phyloP scores from a whole-genome alignment of 306 rosid species.

The Malus orientalis region DNA sequence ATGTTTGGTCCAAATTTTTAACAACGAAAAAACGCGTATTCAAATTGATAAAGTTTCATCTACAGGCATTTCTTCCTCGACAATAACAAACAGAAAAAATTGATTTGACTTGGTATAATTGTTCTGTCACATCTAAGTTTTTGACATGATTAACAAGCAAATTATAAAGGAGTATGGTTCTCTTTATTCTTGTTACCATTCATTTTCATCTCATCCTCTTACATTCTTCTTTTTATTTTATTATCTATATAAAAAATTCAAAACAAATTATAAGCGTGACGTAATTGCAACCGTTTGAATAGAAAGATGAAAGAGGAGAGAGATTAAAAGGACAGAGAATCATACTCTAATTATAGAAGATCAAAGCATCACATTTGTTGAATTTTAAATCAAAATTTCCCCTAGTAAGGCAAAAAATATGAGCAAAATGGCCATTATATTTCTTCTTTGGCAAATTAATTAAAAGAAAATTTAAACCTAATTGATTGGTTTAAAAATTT shows the following conservation, averaged over 20 bases:
- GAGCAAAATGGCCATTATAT: background rate
- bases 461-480: background rate
- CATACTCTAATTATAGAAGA: background rate
- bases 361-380: background rate
- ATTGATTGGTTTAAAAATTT: background rate
- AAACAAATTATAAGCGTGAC: fast-evolving
- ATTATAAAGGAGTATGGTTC: no score
- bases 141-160: background rate
- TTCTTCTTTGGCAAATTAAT: background rate
- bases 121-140: background rate
- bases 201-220: no score
- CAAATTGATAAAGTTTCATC: no score
- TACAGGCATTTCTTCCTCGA: no score
- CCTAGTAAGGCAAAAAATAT: background rate
- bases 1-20: background rate
- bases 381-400: background rate
- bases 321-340: fast-evolving
- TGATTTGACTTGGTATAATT: background rate
- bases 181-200: no score
- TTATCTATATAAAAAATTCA: no score
- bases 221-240: no score
- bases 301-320: fast-evolving
- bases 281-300: fast-evolving
- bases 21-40: background rate
- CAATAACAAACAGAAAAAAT: no score